Evolutionary conservation across 179 eudicot genomes (phyloP), one percentile per base, ranked within the genome.

Genomic region (Carnegiea gigantea): DNA sequence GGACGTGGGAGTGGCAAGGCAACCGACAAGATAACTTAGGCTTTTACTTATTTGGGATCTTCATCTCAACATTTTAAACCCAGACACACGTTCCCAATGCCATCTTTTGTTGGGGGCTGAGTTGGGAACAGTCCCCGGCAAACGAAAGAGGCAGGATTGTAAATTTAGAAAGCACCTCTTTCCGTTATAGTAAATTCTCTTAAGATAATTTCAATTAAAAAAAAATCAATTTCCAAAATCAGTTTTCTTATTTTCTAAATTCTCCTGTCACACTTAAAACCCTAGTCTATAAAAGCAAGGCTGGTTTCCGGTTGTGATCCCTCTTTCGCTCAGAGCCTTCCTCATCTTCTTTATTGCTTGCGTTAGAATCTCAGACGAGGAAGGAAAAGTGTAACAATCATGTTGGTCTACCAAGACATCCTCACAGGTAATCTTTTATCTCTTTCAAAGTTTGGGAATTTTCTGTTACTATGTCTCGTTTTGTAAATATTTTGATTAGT

Each of bases 351-450:
- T 36, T 20, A 33, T 43, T 40, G 24, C 60, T 82, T 76, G 73
- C 73, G n/a, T 48, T 23, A 57, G 26, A 12, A n/a, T 5, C 24
- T 1, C 13, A 36, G 1, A 1, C 3, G 21, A 70, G 46, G 36
- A 8, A 70, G n/a, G 46, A 70, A 70, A 49, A 68, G 73, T 73
- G 11, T 38, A 18, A 33, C 81, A 73, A 88, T 51, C 87, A 91
- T 90, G 94, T 79, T 91, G 82, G 85, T 91, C 57, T 91, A 91
- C 75, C 90, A 90, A 46, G 92, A 91, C 85, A 82, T 90, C 53
- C 68, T 88, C 54, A 70, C 88, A 2, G 92, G 94, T 91, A 81
- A 62, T 70, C 11, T 36, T 0, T 36, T 14, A 1, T 70, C 71
- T 26, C 10, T 70, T 4, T 70, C 17, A 51, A 51, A 1, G 18